Percentiles rank a stretch among this genome's conserved stretches.
These are phyloP conservation scores for Schwanniomyces vanrijiae DNA, from an alignment of 805 yeast genomes.

Conservation along the genomic window DNA sequence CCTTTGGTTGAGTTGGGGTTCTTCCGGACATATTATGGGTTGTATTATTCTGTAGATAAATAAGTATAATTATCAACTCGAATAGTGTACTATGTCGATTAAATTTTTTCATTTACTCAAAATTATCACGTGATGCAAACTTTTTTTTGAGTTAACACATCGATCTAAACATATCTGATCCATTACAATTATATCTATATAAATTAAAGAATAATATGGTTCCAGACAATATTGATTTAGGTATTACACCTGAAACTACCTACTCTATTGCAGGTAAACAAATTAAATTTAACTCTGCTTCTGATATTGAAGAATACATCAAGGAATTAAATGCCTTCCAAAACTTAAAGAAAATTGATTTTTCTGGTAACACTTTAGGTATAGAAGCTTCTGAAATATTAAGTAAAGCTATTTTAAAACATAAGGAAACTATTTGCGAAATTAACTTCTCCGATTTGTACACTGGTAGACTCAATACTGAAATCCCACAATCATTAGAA, in stretches of 20 bases:
- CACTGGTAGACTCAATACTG: conserved; percentile 93
- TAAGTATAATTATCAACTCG: not conserved
- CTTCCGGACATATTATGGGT: conserved; percentile 19
- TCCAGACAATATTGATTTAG: conserved; percentile 22
- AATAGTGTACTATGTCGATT: not conserved
- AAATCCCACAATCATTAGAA: conserved; percentile 82
- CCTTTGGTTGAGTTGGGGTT: conserved; percentile 17
- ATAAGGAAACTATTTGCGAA: conserved; percentile 53
- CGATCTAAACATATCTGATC: not conserved
- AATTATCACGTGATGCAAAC: not conserved
- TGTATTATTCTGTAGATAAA: not conserved
- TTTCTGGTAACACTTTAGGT: conserved; percentile 94
- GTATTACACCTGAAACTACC: conserved; percentile 43
- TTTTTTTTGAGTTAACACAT: not conserved
- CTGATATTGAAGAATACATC: conserved; percentile 71
- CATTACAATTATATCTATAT: not conserved
- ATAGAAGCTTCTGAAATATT: conserved; percentile 79
- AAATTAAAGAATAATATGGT: conserved; percentile 15
- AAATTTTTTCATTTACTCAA: not conserved
- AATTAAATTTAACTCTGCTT: conserved; percentile 67
- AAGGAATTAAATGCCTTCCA: conserved; percentile 47
- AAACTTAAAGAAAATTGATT: conserved; percentile 59
- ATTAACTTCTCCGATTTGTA: conserved; percentile 88
- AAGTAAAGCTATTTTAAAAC: conserved; percentile 52
- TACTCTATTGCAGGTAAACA: conserved; percentile 72